Evolutionary conservation across 2,329 filamentous ascomycete genomes (phyloP), one percentile per base, ranked within the genome.

Genomic region (Cyphellophora attinorum): DNA sequence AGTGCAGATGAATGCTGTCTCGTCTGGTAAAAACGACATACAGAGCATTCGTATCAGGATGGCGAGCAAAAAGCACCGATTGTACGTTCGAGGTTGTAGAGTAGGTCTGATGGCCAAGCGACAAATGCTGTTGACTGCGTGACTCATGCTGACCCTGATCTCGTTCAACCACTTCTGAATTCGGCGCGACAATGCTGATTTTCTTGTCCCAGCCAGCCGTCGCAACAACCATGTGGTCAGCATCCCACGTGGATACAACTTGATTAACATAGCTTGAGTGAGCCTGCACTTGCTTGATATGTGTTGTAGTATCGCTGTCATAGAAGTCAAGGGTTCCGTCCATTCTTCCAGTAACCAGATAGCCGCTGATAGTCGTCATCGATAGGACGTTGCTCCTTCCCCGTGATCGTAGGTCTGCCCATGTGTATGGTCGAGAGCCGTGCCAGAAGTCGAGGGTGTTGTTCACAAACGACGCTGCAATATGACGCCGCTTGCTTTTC

Each of bases 151-250:
- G 28, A 8, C 13, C 29, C 3, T n/a, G 4, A 25, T 12, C 35
- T 27, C 17, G 19, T 2, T 19, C 11, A 17, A 38, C 25, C 17
- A 42, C 42, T 25, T n/a, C 5, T 4, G 59, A 25, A 11, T 49
- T 46, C 5, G 42, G 38, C 19, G 36, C 33, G 51, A 78, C 78
- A 28, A 79, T 47, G 33, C 66, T 52, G 19, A 78, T 54, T 43
- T 67, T 74, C 17, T 64, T 57, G 48, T 79, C 74, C 74, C 74
- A 79, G 14, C 72, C 74, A 3, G 73, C 74, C 10, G 69, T 78
- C 4, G 72, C 73, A 28, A 49, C 38, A 23, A 50, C 39, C 37
- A 39, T 42, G 17, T 27, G 37, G 6, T 32, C 35, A 11, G 23
- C 14, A 6, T 42, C 29, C 14, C 23, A 27, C 4, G 54, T 40